phyloP scores from a whole-genome alignment of 2,329 filamentous ascomycete genomes.

The Colletotrichum musicola region DNA sequence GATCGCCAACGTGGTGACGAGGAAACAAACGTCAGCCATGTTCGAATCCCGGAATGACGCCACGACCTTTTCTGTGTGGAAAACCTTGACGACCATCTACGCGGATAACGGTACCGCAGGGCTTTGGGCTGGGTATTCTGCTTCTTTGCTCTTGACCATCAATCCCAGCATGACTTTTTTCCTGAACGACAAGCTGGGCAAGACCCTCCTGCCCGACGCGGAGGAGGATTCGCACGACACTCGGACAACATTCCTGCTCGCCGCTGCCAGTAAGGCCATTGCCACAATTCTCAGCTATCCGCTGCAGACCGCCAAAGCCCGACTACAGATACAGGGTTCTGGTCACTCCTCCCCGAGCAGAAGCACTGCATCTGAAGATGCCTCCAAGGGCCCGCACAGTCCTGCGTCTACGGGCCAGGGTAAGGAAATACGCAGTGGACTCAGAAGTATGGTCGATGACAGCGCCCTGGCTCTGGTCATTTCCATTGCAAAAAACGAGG shows the following conservation, averaged over 20 bases:
- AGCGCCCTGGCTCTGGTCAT: slow-evolving; percentile 75
- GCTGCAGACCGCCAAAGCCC: slow-evolving; percentile 85
- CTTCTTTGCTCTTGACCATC: slow-evolving; percentile 81
- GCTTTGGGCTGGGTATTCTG: slow-evolving; percentile 91
- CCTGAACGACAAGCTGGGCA: slow-evolving; percentile 79
- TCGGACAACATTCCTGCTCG: slow-evolving; percentile 60
- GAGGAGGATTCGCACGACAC: slow-evolving; percentile 48
- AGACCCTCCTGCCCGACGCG: slow-evolving; percentile 64
- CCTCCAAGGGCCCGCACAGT: background rate
- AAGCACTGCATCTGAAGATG: slow-evolving; percentile 42
- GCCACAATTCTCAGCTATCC: slow-evolving; percentile 86
- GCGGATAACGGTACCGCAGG: slow-evolving; percentile 78
- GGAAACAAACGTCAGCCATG: slow-evolving; percentile 78
- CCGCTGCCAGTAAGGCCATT: slow-evolving; percentile 82
- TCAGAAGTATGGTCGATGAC: slow-evolving; percentile 46
- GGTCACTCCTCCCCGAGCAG: slow-evolving; percentile 14
- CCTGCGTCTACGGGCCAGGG: background rate
- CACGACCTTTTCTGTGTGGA: slow-evolving; percentile 56
- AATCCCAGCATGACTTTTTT: slow-evolving; percentile 92
- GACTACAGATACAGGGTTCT: slow-evolving; percentile 72
- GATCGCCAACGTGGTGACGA: slow-evolving; percentile 83
- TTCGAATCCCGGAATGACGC: background rate
- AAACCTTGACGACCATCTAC: slow-evolving; percentile 74
- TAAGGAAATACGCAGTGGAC: slow-evolving; percentile 7
- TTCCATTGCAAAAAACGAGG: slow-evolving; percentile 72